Conservation (phyloP, 108 stramenopile species). For the Tribonema minus region DNA sequence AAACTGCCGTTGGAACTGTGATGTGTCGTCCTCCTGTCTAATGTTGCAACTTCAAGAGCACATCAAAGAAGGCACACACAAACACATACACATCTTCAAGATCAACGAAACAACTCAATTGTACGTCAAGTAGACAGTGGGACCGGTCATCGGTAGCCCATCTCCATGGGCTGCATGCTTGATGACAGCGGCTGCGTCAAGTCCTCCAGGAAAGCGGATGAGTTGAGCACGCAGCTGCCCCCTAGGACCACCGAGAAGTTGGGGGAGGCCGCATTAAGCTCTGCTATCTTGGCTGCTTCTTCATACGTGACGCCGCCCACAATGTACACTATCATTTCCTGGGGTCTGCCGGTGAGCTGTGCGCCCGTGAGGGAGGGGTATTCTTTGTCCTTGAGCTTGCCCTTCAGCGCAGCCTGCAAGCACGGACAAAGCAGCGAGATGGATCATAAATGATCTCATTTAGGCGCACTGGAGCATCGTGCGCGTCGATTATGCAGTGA, state of each 20-base stretch:
- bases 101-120: too few relatives aligned
- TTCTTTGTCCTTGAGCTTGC: conserved; percentile 69
- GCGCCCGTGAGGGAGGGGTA: conserved; percentile 61
- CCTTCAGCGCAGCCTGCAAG: conserved; percentile 70
- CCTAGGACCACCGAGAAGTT: conserved; percentile 38
- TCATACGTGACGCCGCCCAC: conserved; percentile 49
- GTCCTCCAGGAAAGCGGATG: conserved; percentile 45
- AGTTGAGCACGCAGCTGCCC: conserved; percentile 47
- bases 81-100: background rate
- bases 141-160: background rate
- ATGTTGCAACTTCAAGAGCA: too few relatives aligned
- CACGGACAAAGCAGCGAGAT: too few relatives aligned
- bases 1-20: too few relatives aligned
- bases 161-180: background rate
- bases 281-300: conserved; percentile 48
- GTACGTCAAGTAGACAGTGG: too few relatives aligned
- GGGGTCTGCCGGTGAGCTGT: background rate
- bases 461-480: too few relatives aligned
- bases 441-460: too few relatives aligned
- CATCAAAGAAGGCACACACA: too few relatives aligned
- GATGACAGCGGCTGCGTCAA: too few relatives aligned
- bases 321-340: conserved; percentile 49
- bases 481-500: too few relatives aligned
- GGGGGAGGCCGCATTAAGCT: conserved; percentile 37
- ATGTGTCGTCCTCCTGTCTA: too few relatives aligned